These are phyloP conservation scores for Candida nanaspora DNA, from an alignment of 805 yeast species.

Conservation along the genomic window DNA sequence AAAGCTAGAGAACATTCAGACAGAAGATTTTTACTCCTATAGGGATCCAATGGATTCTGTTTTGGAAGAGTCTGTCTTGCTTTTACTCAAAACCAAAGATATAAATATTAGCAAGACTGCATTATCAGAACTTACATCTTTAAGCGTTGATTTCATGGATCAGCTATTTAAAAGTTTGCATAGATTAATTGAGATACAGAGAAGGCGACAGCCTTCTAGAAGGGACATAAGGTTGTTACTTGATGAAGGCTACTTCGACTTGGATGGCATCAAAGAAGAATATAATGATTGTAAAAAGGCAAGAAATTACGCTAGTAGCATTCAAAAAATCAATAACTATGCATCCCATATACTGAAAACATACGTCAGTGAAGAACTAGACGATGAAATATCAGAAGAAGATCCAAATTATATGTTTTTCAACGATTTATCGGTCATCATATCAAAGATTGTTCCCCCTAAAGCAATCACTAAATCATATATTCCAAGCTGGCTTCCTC, in stretches of 20 bases:
- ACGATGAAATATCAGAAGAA: slow-evolving; percentile 23
- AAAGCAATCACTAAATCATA: slow-evolving; percentile 31
- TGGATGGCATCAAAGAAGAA: slow-evolving; percentile 34
- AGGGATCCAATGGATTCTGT: slow-evolving; percentile 24
- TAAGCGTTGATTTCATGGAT: slow-evolving; percentile 29
- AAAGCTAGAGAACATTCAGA: background rate
- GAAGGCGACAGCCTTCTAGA: slow-evolving; percentile 48
- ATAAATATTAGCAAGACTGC: slow-evolving; percentile 27
- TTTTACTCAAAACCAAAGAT: slow-evolving; percentile 27
- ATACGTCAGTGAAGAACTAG: slow-evolving; percentile 2
- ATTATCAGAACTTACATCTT: slow-evolving; percentile 28
- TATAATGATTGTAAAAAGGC: slow-evolving; percentile 16
- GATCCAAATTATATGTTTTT: slow-evolving; percentile 49
- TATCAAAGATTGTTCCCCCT: slow-evolving; percentile 49
- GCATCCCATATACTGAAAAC: slow-evolving; percentile 7
- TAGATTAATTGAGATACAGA: slow-evolving; percentile 48
- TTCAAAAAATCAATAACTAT: slow-evolving; percentile 6
- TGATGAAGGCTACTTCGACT: slow-evolving; percentile 32
- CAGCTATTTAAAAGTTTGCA: slow-evolving; percentile 36
- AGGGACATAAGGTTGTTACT: slow-evolving; percentile 43
- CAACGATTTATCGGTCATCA: slow-evolving; percentile 40
- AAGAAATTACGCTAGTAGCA: slow-evolving; percentile 6
- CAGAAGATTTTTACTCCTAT: background rate
- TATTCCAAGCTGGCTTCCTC: slow-evolving; percentile 76
- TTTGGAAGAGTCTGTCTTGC: slow-evolving; percentile 27